Percentiles rank a stretch among this genome's conserved stretches.
phyloP scores from a whole-genome alignment of 768 basidiomycete genomes.

The Rickenella mellea region DNA sequence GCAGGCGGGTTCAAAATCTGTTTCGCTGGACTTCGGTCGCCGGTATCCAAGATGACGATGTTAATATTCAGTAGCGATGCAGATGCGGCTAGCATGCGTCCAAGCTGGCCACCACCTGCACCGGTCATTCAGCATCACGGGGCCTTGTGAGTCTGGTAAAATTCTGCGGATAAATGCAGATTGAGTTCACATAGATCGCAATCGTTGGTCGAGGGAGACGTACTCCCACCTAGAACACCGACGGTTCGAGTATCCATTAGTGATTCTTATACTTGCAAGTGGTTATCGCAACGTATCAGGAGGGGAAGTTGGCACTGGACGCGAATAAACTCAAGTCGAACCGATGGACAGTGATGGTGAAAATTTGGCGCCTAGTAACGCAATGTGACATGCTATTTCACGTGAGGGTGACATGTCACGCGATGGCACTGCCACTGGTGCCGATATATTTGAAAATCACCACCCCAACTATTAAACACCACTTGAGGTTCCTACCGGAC shows the following conservation, averaged over 20 bases:
- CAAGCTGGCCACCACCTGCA: conserved; percentile 93
- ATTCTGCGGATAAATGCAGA: background rate
- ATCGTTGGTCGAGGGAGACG: conserved; percentile 7
- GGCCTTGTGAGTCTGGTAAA: background rate
- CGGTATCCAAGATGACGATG: conserved; percentile 77
- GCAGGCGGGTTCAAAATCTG: conserved; percentile 61
- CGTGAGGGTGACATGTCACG: no score
- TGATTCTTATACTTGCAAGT: no score
- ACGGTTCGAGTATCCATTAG: conserved; percentile 21
- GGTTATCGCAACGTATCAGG: no score
- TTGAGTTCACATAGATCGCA: background rate
- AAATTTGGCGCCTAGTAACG: no score
- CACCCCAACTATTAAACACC: no score
- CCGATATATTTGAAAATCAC: no score
- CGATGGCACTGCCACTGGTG: no score
- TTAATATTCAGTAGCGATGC: conserved; percentile 83
- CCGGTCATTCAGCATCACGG: background rate
- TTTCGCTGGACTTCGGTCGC: conserved; percentile 78
- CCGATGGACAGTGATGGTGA: no score
- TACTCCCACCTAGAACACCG: conserved; percentile 29
- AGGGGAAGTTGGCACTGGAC: no score
- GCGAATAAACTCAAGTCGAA: no score
- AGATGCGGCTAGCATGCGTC: conserved; percentile 90
- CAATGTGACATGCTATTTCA: no score
- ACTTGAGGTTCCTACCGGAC: no score